Base-by-base conservation (phyloP, 2,329 filamentous ascomycete genomes). In the Fusarium pseudograminearum region DNA sequence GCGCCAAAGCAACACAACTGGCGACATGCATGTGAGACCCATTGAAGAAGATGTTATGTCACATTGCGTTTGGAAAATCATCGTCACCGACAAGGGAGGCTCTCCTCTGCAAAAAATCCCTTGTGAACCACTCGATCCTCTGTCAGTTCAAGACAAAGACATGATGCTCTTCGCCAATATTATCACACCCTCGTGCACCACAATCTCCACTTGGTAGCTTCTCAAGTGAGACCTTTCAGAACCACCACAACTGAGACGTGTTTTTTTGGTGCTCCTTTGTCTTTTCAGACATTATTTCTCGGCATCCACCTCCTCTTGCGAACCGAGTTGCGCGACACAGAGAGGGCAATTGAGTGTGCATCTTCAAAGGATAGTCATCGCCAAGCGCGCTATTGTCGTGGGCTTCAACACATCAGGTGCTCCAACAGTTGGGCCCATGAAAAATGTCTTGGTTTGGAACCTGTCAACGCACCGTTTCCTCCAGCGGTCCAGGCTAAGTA, bases 21-120 rank as follows among this genome's bases (percentile, higher is more conserved):
- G 53, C 42, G 47, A 67, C 53, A 31, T 68, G 54, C 63, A 60
- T 46, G 67, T 64, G 67, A 68, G 67, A 70, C 67, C 47, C 34
- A 51, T 45, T 69, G 63, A 71, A 71, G 63, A 71, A 71, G 61
- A 69, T 65, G 50, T 59, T 52, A 28, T 44, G 67, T 54, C 44
- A 33, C 28, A 36, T 34, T 20, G 47, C 26, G 46, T 40, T 40
- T 15, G n/a, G n/a, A 60, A 61, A 52, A 46, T 54, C 45, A 47
- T 41, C 55, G 22, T 22, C 28, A 20, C 48, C 24, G 40, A 50
- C 42, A 56, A 51, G 66, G 61, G 61, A 67, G 57, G 16, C 41
- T 44, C 41, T 26, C 8, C 20, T 69, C 42, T 62, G 41, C 24
- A 50, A 44, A 26, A 52, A 34, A 36, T 52, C 38, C 60, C 34